These are phyloP conservation scores for Scytalidium sp. DNA, from an alignment of 2,329 filamentous ascomycete genomes.

Conservation along the genomic window DNA sequence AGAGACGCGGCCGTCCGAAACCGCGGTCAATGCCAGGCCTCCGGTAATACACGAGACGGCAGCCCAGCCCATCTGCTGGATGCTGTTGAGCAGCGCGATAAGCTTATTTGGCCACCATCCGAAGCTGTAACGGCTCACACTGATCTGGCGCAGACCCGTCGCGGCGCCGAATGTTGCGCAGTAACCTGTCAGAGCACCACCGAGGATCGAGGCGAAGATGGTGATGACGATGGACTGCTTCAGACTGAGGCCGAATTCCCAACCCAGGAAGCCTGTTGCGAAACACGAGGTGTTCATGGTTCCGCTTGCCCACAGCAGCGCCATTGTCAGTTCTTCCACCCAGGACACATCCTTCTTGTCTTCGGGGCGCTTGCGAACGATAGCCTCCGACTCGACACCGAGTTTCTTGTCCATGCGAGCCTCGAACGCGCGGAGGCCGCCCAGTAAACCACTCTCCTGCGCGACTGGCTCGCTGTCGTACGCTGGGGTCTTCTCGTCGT, in stretches of 20 bases:
- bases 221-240: conserved; percentile 41
- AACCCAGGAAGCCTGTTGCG: conserved; percentile 48
- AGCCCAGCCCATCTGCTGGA: conserved; percentile 21
- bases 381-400: conserved; percentile 37
- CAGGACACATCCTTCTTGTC: background rate
- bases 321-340: conserved; percentile 34
- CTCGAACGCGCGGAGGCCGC: conserved; percentile 37
- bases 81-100: conserved; percentile 38
- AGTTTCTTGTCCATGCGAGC: conserved; percentile 41
- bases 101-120: conserved; percentile 50
- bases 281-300: conserved; percentile 51
- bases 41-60: conserved; percentile 20
- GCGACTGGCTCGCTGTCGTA: background rate
- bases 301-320: conserved; percentile 47
- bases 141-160: conserved; percentile 49
- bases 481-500: no score
- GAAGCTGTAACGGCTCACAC: conserved; percentile 45
- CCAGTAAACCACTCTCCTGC: background rate
- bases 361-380: background rate
- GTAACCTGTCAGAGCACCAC: conserved; percentile 41
- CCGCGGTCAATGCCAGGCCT: conserved; percentile 16
- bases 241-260: conserved; percentile 44
- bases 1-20: conserved; percentile 15
- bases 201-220: conserved; percentile 43
- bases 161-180: conserved; percentile 48